phyloP scores from a whole-genome alignment of 495 filamentous ascomycete species.

The Astrothelium subdiscretum region DNA sequence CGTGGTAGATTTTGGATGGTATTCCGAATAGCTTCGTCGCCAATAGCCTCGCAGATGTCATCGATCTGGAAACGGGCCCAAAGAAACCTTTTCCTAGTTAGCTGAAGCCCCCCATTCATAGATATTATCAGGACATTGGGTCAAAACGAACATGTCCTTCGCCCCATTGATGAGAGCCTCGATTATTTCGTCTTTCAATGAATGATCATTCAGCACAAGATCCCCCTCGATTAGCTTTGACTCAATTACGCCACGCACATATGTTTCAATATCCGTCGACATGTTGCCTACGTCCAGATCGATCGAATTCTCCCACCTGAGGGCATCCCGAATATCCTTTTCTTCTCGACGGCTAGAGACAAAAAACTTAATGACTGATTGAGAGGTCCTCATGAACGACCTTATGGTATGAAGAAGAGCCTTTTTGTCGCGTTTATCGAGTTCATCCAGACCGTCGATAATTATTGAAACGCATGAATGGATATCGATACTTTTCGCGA shows the following conservation, averaged over 20 bases:
- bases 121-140: no score
- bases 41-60: slow-evolving; percentile 12
- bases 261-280: no score
- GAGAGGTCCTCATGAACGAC: not conserved
- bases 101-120: no score
- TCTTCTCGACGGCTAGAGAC: no score
- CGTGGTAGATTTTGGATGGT: slow-evolving; percentile 11
- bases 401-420: not conserved
- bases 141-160: not conserved
- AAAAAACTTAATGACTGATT: not conserved
- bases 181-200: not conserved
- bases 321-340: no score
- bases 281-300: no score
- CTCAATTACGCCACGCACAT: no score
- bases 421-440: not conserved
- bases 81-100: no score
- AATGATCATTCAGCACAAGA: no score
- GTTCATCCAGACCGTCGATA: slow-evolving; percentile 16
- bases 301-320: no score
- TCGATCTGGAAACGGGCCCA: slow-evolving; percentile 19
- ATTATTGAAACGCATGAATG: slow-evolving; percentile 10
- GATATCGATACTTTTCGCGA: no score
- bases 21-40: slow-evolving; percentile 10
- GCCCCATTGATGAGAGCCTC: not conserved
- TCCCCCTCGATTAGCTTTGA: no score